phyloP scores from a whole-genome alignment of 495 filamentous ascomycete genomes.

The Corynascus novoguineensis region DNA sequence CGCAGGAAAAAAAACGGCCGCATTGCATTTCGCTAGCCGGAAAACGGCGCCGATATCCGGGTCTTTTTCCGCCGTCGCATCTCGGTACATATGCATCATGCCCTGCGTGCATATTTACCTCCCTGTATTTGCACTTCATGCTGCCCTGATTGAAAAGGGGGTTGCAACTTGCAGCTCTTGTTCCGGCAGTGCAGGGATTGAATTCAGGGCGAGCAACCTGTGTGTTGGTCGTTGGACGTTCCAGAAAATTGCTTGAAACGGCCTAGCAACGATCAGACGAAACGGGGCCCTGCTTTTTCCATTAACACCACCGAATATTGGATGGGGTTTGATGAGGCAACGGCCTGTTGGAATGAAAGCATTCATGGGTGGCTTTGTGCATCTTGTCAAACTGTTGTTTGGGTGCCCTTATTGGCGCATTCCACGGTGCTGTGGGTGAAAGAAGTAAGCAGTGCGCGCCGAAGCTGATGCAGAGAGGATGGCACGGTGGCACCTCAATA shows the following conservation, averaged over 20 bases:
- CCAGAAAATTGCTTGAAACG: conserved; percentile 34
- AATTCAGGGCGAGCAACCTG: background rate
- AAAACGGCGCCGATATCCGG: conserved; percentile 27
- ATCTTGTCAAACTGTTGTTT: too few relatives aligned
- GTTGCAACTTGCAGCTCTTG: background rate
- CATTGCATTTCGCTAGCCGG: conserved; percentile 27
- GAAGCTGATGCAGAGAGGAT: background rate
- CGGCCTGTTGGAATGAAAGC: too few relatives aligned
- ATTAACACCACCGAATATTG: too few relatives aligned
- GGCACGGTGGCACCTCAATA: background rate
- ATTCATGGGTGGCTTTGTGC: too few relatives aligned
- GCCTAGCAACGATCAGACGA: conserved; percentile 20
- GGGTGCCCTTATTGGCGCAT: too few relatives aligned
- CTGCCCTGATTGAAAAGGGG: background rate
- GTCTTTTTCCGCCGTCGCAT: background rate
- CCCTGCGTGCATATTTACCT: too few relatives aligned
- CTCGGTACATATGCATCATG: background rate
- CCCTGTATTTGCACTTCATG: too few relatives aligned
- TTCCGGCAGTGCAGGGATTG: background rate
- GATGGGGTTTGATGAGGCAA: background rate
- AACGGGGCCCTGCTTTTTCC: background rate
- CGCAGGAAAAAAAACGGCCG: conserved; percentile 12
- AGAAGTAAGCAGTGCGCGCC: too few relatives aligned
- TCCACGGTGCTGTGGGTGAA: too few relatives aligned
- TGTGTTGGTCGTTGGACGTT: conserved; percentile 21